Conservation (phyloP, 306 rosid genomes). For the Glycyrrhiza uralensis region DNA sequence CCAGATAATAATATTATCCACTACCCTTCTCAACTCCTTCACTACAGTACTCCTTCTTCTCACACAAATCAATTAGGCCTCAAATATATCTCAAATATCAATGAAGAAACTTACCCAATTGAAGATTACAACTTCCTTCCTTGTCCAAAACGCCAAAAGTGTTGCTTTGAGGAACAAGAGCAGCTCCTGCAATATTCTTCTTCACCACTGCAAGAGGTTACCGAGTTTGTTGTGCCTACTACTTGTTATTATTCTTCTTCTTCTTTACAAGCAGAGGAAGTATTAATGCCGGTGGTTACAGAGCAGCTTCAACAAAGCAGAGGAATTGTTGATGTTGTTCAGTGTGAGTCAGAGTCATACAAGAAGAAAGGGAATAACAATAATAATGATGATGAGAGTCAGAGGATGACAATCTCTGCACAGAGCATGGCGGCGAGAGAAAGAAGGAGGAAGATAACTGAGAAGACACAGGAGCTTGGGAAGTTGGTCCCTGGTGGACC, state of each 20-base stretch:
- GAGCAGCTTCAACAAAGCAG: not conserved
- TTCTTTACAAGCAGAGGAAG: not conserved
- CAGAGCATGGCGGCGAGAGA: slow-evolving; percentile 79
- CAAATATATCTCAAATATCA: no score
- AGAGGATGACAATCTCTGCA: slow-evolving; percentile 37
- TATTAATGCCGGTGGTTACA: no score
- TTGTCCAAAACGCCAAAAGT: slow-evolving; percentile 36
- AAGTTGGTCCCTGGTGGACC: slow-evolving; percentile 69
- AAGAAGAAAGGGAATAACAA: not conserved
- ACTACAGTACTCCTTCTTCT: not conserved
- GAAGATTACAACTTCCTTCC: not conserved
- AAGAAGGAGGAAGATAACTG: slow-evolving; percentile 77
- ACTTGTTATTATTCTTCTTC: no score
- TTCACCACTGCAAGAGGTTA: not conserved
- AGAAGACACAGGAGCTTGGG: slow-evolving; percentile 77
- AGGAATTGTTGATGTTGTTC: not conserved
- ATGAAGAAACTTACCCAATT: not conserved
- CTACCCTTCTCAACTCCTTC: not conserved
- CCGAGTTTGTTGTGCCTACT: not conserved
- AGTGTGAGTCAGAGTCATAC: no score
- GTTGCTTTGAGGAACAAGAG: not conserved
- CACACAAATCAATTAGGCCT: no score
- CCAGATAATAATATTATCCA: no score
- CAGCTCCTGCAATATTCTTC: not conserved
- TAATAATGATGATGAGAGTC: not conserved